Percentiles rank a stretch among this genome's conserved stretches.
Conservation (phyloP, 1,284 basidiomycete species). For the Fistulina hepatica region DNA sequence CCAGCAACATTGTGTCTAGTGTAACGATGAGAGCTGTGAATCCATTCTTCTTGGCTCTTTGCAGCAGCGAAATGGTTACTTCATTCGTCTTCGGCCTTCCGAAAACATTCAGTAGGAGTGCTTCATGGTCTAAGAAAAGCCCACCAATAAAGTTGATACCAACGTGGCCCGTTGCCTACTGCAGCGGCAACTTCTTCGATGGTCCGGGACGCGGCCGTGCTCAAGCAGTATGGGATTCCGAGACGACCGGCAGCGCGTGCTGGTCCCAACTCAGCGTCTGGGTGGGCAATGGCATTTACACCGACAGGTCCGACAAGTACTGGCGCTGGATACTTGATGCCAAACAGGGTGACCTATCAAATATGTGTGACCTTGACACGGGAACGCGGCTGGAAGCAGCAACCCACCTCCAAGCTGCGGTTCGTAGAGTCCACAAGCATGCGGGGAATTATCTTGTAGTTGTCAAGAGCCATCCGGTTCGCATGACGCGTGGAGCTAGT, state of each 20-base stretch:
- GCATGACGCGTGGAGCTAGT: conserved; percentile 42
- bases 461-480: conserved; percentile 46
- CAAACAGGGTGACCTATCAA: conserved; percentile 54
- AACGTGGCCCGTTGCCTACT: conserved; percentile 48
- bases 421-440: conserved; percentile 61
- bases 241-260: conserved; percentile 56
- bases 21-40: conserved; percentile 62
- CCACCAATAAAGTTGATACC: conserved; percentile 74
- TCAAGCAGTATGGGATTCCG: conserved; percentile 60
- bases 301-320: conserved; percentile 67
- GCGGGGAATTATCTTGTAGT: conserved; percentile 59
- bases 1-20: conserved; percentile 53
- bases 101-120: background rate
- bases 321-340: conserved; percentile 52
- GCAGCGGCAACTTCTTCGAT: conserved; percentile 66
- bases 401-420: conserved; percentile 48
- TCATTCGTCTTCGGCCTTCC: conserved; percentile 39
- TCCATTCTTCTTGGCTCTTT: conserved; percentile 51
- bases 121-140: background rate
- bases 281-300: conserved; percentile 58
- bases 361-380: conserved; percentile 6
- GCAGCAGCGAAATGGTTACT: conserved; percentile 52
- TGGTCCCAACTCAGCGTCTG: conserved; percentile 57
- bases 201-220: conserved; percentile 56
- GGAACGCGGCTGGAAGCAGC: background rate